A percentile compares a stretch with the other conserved stretches of the same genome.
Conservation (phyloP, 2,329 filamentous ascomycete species). For the Pseudopithomyces maydicus region DNA sequence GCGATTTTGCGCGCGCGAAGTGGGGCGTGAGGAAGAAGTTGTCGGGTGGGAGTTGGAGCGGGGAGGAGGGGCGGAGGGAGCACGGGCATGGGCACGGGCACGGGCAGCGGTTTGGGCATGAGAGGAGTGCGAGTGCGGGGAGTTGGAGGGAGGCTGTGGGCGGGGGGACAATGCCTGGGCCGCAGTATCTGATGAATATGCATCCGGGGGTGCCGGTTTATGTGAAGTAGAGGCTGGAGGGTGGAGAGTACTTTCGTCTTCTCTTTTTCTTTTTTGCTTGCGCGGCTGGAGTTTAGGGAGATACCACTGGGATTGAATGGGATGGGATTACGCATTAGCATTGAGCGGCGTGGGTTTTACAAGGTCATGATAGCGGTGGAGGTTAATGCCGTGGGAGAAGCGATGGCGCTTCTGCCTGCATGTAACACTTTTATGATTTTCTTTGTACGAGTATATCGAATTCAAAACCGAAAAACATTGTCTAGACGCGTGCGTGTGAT, state of each 20-base stretch:
- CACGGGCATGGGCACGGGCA: background rate
- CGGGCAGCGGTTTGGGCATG: slow-evolving; percentile 16
- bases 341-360: background rate
- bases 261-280: background rate
- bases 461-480: no score
- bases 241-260: background rate
- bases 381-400: no score
- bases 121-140: slow-evolving; percentile 15
- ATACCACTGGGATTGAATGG: background rate
- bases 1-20: slow-evolving; percentile 26
- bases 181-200: slow-evolving; percentile 46
- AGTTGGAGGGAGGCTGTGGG: slow-evolving; percentile 22
- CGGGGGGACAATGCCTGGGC: slow-evolving; percentile 41
- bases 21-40: slow-evolving; percentile 20
- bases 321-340: background rate
- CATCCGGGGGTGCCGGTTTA: slow-evolving; percentile 44
- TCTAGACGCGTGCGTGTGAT: no score
- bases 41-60: slow-evolving; percentile 10
- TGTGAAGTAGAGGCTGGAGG: slow-evolving; percentile 5
- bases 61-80: slow-evolving; percentile 6
- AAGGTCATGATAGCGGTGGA: no score
- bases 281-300: no score
- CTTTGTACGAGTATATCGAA: no score
- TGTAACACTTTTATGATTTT: no score
- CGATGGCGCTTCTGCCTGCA: no score